phyloP scores from a whole-genome alignment of 208 protist genomes.

The Phytomonas sp. region DNA sequence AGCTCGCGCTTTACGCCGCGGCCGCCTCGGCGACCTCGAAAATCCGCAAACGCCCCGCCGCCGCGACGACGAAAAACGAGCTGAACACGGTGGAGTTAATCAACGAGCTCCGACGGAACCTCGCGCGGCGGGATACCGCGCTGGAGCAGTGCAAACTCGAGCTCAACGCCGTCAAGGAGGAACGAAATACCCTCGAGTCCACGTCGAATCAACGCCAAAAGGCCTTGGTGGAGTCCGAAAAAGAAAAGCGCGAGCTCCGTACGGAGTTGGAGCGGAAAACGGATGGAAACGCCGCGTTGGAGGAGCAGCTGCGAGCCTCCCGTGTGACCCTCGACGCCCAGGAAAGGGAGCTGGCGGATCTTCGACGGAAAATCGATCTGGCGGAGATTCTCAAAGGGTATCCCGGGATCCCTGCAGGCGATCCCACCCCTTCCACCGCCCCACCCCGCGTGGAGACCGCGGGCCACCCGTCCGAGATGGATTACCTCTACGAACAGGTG shows the following conservation, averaged over 20 bases:
- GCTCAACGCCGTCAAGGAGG: constrained; percentile 17
- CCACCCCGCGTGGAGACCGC: neutral
- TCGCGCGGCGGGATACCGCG: constrained; percentile 59
- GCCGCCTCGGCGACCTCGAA: too few species aligned
- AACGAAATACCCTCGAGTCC: constrained; percentile 15
- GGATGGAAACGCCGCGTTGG: constrained; percentile 6
- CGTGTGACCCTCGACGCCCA: too few species aligned
- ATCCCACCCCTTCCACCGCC: too few species aligned
- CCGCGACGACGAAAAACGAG: constrained; percentile 5
- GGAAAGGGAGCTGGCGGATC: too few species aligned
- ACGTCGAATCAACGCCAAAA: constrained; percentile 14
- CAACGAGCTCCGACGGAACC: constrained; percentile 64
- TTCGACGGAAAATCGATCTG: too few species aligned
- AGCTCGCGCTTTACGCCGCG: constrained; percentile 7
- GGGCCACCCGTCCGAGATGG: neutral
- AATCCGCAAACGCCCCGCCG: too few species aligned
- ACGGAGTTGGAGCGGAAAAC: constrained; percentile 7
- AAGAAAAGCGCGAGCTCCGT: constrained; percentile 25
- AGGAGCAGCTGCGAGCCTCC: neutral
- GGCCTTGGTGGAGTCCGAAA: constrained; percentile 20
- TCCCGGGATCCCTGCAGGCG: too few species aligned
- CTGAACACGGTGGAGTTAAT: constrained; percentile 27
- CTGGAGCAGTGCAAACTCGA: constrained; percentile 51
- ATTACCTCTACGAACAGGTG: neutral
- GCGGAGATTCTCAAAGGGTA: too few species aligned